These are phyloP conservation scores for Leptosphaerulina australis DNA, from an alignment of 2,329 filamentous ascomycete species.

Conservation along the genomic window DNA sequence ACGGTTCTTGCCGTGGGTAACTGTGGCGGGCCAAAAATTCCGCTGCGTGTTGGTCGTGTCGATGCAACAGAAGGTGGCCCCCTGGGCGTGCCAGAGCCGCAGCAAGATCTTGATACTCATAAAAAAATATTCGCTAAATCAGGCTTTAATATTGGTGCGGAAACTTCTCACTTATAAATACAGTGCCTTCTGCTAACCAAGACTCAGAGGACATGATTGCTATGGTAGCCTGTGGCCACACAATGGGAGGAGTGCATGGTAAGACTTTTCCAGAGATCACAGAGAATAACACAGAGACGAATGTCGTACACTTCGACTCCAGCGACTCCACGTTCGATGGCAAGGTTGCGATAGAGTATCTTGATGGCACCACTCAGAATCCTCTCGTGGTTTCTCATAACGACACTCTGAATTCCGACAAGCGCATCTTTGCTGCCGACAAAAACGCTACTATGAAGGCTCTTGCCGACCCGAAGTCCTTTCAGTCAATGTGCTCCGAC, in stretches of 20 bases:
- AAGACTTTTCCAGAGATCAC: slow-evolving; percentile 38
- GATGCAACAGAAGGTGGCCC: slow-evolving; percentile 41
- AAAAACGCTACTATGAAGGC: slow-evolving; percentile 40
- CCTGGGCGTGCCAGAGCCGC: slow-evolving; percentile 42
- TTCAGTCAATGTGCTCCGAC: slow-evolving; percentile 25
- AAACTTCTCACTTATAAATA: slow-evolving; percentile 2
- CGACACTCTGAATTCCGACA: slow-evolving; percentile 41
- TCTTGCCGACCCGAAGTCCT: slow-evolving; percentile 29
- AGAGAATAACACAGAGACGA: slow-evolving; percentile 28
- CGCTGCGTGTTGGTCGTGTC: slow-evolving; percentile 39
- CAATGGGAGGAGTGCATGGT: slow-evolving; percentile 45
- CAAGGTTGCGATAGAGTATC: slow-evolving; percentile 42
- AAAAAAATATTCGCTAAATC: slow-evolving; percentile 38
- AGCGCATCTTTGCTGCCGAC: slow-evolving; percentile 41
- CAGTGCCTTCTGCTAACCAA: neutral
- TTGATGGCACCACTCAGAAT: slow-evolving; percentile 36
- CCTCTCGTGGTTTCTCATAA: slow-evolving; percentile 36
- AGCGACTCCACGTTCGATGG: slow-evolving; percentile 35
- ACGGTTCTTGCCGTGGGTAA: slow-evolving; percentile 37
- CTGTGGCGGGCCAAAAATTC: slow-evolving; percentile 40
- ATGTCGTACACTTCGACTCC: slow-evolving; percentile 33
- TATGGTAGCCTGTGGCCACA: slow-evolving; percentile 46
- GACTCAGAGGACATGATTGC: slow-evolving; percentile 30
- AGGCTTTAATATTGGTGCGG: slow-evolving; percentile 35
- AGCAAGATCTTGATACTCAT: slow-evolving; percentile 40